A percentile compares a stretch with the other conserved stretches of the same genome.
Conservation (phyloP, 192 early-diverging fungal species). For the Entophlyctis helioformis region DNA sequence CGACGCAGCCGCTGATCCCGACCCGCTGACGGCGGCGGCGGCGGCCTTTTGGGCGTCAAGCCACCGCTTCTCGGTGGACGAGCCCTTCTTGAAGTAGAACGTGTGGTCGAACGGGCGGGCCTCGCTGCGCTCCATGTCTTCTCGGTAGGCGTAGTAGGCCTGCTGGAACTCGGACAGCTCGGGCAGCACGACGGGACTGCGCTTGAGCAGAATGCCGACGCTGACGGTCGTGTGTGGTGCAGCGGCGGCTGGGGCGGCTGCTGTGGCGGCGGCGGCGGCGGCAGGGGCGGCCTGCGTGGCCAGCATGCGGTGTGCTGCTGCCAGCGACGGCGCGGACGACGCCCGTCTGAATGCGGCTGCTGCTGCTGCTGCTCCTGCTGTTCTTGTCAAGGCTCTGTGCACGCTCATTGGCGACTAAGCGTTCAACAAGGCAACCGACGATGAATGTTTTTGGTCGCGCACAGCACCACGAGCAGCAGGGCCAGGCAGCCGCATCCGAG, state of each 20-base stretch:
- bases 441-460: too few species aligned
- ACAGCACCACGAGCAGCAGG: too few species aligned
- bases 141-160: conserved; percentile 59
- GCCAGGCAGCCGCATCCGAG: too few species aligned
- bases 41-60: conserved; percentile 16
- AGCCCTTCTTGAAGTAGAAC: conserved; percentile 74
- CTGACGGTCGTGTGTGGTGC: too few species aligned
- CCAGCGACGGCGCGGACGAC: too few species aligned
- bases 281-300: too few species aligned
- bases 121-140: conserved; percentile 38
- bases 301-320: too few species aligned
- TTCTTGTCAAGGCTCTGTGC: too few species aligned
- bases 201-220: conserved; percentile 57
- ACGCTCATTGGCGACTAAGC: too few species aligned
- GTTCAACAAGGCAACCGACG: too few species aligned
- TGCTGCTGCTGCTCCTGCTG: too few species aligned
- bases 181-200: conserved; percentile 53
- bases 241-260: background rate
- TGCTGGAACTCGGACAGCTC: conserved; percentile 49
- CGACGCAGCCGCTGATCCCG: conserved; percentile 2
- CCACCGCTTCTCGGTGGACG: conserved; percentile 52
- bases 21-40: background rate
- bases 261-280: background rate
- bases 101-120: conserved; percentile 44
- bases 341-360: too few species aligned